Percentiles rank a stretch among this genome's conserved stretches.
These are phyloP conservation scores for Flaveria bidentis DNA, from an alignment of 129 eudicot species.

Conservation along the genomic window DNA sequence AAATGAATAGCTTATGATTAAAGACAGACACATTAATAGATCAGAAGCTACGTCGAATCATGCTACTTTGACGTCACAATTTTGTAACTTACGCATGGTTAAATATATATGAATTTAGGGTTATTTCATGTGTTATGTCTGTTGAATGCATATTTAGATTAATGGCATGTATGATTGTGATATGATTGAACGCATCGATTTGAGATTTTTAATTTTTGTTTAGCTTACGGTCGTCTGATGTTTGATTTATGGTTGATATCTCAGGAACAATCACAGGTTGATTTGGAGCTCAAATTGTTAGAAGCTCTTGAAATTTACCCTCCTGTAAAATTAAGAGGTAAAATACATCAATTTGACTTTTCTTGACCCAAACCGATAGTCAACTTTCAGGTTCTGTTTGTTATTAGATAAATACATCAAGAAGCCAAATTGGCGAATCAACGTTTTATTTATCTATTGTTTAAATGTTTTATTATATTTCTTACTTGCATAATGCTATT, in stretches of 20 bases:
- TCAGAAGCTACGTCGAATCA: too few relatives aligned
- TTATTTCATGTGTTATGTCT: constrained; percentile 2
- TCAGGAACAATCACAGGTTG: constrained; percentile 81
- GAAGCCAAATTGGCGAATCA: too few relatives aligned
- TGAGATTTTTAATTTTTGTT: not conserved
- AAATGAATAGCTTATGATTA: too few relatives aligned
- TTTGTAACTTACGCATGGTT: too few relatives aligned
- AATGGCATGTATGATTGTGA: not conserved
- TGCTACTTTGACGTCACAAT: too few relatives aligned
- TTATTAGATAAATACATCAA: too few relatives aligned
- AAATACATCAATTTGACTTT: not conserved
- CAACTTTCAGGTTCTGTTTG: not conserved
- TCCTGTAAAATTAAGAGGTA: constrained; percentile 78
- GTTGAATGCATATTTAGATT: not conserved
- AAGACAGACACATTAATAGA: too few relatives aligned
- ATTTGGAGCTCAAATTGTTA: constrained; percentile 76
- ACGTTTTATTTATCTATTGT: too few relatives aligned
- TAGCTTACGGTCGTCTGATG: constrained; percentile 1
- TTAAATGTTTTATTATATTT: not conserved
- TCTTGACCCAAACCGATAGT: not conserved
- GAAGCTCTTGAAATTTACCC: constrained; percentile 95
- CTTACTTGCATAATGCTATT: not conserved
- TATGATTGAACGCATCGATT: too few relatives aligned
- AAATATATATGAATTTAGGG: too few relatives aligned
- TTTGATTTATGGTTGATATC: not conserved